Evolutionary conservation across 805 yeast species (phyloP), one percentile per base, ranked within the genome.

Genomic region (Maudiozyma barnettii): DNA sequence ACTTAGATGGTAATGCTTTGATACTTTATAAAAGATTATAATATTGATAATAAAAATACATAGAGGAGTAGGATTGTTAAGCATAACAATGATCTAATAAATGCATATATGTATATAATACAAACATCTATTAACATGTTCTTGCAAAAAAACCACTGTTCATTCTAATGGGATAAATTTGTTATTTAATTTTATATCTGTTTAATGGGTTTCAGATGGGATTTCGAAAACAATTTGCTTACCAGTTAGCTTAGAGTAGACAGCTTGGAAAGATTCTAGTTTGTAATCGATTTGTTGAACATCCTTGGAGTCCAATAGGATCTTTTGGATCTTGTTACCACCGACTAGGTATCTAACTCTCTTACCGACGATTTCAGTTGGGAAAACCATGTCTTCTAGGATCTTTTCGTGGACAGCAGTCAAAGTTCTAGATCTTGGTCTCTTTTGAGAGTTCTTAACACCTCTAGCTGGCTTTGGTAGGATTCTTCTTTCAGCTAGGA

Each of bases 391-490:
- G 78, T 91, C 99, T 78, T 91, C 99, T 75, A 91, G 87, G 77
- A 91, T 78, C 75, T 88, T 87, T 78, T 93, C 98, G 77, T 91
- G 99, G 63, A 91, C 99, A 70, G 97, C 89, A 64, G 96, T 82
- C 74, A 93, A 81, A 69, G 99, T 91, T 85, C 99, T 89, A 67
- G 98, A 90, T 81, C 95, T 87, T 75, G 99, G 99, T 82, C 99
- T 90, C 91, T 93, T 90, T 80, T 91, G 99, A 67, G 73, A 76
- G 75, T 82, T 85, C 82, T 89, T 86, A 55, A 96, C 79, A 69
- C 82, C 77, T 79, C 98, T 89, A 69, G 95, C 87, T 74, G 98
- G 97, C 83, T 88, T 90, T 78, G 98, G 96, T 72, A 93, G 81
- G 78, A 91, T 93, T 79, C 96, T 88, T 81, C 99, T 88, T 82